Evolutionary conservation across 306 rosid genomes (phyloP), one percentile per base, ranked within the genome.

Genomic region (Medicago arabica): DNA sequence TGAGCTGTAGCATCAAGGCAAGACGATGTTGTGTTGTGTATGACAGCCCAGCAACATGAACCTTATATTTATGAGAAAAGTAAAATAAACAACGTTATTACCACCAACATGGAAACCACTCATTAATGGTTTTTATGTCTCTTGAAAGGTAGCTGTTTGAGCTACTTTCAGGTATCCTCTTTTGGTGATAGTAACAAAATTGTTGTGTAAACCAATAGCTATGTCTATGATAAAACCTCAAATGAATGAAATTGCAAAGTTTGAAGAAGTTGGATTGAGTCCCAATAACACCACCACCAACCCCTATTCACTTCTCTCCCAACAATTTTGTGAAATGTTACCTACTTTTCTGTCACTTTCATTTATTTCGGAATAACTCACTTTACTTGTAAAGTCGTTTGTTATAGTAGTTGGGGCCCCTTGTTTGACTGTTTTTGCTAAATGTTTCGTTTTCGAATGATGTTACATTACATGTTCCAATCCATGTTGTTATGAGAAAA

Each of bases 281-380:
- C 36, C 57, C 46, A 57, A 23, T 5, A 40, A 23, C 34, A 21
- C 7, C 69, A 79, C 63, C 77, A 61, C 58, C 69, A 71, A 9
- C 15, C 71, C 80, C 80, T 90, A 55, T 19, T 55, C 31, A 90
- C 78, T 83, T 19, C 79, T 54, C 47, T 63, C 67, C 76, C 72
- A 71, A 67, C 80, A 83, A 16, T 39, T 83, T 76, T 75, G 80
- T 83, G 83, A 55, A 74, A 76, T 13, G 66, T 69, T 85, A 88
- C 69, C 93, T 2, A 87, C 88, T 61, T 75, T 49, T 77, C 88
- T 87, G 87, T 7, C 38, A 46, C 23, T 0, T 9, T 69, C 82
- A 83, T 86, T 85, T 82, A 86, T 17, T 80, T 81, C 16, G 54
- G 57, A 64, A 69, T 84, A 78, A 80, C 67, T 76, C 49, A 59